Percentiles rank a stretch among this genome's conserved stretches.
phyloP scores from a whole-genome alignment of 495 filamentous ascomycete genomes.

The Niebla homalea region DNA sequence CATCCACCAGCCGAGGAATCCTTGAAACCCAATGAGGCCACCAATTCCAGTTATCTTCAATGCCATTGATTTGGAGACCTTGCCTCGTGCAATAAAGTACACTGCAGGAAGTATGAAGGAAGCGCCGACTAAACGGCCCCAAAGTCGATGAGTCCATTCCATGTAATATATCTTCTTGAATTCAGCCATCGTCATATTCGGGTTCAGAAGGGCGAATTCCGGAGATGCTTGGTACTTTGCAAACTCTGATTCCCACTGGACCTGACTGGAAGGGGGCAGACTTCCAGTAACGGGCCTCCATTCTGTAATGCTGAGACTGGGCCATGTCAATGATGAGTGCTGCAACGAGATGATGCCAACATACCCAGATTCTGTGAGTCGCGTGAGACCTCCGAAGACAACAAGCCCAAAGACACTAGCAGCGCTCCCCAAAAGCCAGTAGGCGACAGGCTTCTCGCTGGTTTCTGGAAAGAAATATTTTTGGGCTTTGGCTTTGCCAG shows the following conservation, averaged over 20 bases:
- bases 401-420: conserved; percentile 93
- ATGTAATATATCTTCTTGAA: conserved; percentile 99
- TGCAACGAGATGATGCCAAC: conserved; percentile 7
- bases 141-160: conserved; percentile 95
- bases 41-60: conserved; percentile 67
- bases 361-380: conserved; percentile 92
- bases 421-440: conserved; percentile 87
- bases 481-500: not conserved
- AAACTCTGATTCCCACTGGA: conserved; percentile 85
- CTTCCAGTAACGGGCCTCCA: conserved; percentile 95
- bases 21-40: conserved; percentile 85
- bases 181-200: conserved; percentile 77
- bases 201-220: conserved; percentile 81
- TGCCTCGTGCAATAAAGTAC: conserved; percentile 75
- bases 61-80: conserved; percentile 68
- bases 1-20: conserved; percentile 98
- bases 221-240: conserved; percentile 79
- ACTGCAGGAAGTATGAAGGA: conserved; percentile 76
- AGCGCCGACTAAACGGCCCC: conserved; percentile 86
- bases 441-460: conserved; percentile 62
- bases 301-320: conserved; percentile 96
- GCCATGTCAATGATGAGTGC: conserved; percentile 15
- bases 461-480: conserved; percentile 51
- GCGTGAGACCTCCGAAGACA: conserved; percentile 83
- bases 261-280: conserved; percentile 62